Evolutionary conservation across 169 alveolate species (phyloP).

Genomic region (Eimeria nieschulzi): DNA sequence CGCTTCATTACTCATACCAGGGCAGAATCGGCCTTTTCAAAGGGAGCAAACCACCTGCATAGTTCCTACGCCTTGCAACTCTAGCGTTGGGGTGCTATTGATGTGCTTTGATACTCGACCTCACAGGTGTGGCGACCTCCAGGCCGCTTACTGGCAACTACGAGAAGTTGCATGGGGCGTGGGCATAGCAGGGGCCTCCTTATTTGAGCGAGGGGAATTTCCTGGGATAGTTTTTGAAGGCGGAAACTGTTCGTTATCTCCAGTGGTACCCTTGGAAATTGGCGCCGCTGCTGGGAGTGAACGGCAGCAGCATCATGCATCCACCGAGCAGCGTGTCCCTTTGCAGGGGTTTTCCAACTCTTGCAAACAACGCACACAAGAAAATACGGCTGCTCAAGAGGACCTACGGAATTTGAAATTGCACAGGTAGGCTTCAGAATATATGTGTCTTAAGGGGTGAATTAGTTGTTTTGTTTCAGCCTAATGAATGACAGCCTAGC

Average conservation of each 20-base stretch:
- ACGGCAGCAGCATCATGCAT: neutral
- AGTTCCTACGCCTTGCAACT: too few relatives aligned
- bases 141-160: conserved; percentile 48
- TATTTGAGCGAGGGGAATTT: conserved; percentile 37
- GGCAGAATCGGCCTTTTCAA: too few relatives aligned
- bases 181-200: neutral
- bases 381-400: conserved; percentile 24
- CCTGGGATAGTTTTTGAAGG: conserved; percentile 31
- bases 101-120: too few relatives aligned
- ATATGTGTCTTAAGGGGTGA: too few relatives aligned
- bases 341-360: conserved; percentile 15
- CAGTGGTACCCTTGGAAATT: neutral
- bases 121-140: conserved; percentile 50
- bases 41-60: too few relatives aligned
- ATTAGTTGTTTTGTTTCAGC: too few relatives aligned
- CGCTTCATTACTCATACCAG: neutral
- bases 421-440: conserved; percentile 12
- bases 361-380: neutral
- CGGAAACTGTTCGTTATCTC: neutral
- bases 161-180: conserved; percentile 37
- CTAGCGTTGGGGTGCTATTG: too few relatives aligned
- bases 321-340: neutral
- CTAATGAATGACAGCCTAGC: too few relatives aligned
- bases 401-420: conserved; percentile 30
- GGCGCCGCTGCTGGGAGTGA: neutral